Percentiles rank a stretch among this genome's conserved stretches.
Conservation (phyloP, 2,329 filamentous ascomycete species). For the Aspergillus neoniger region DNA sequence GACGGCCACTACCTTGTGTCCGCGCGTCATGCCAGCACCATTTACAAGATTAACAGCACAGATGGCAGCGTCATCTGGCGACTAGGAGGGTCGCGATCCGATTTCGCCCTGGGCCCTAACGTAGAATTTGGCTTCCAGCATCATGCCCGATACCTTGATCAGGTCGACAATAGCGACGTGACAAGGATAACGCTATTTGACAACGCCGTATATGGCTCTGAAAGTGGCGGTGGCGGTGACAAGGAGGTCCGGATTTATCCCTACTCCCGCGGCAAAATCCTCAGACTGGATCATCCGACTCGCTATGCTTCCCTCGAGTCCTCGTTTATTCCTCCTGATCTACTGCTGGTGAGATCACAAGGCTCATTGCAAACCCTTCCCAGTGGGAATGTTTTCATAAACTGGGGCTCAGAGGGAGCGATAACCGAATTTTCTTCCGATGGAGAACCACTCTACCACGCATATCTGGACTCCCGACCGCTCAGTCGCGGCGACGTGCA, state of each 20-base stretch:
- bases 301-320: constrained; percentile 10
- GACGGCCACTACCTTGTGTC: constrained; percentile 33
- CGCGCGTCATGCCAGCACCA: constrained; percentile 27
- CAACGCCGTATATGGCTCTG: constrained; percentile 40
- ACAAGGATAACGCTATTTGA: constrained; percentile 19
- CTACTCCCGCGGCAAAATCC: constrained; percentile 49
- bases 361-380: constrained; percentile 33
- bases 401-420: constrained; percentile 31
- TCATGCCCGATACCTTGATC: constrained; percentile 14
- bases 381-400: constrained; percentile 29
- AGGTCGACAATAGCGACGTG: neutral
- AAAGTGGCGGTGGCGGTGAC: constrained; percentile 30
- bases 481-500: constrained; percentile 26
- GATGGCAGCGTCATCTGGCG: constrained; percentile 32
- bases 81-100: constrained; percentile 26
- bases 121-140: constrained; percentile 41
- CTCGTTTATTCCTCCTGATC: constrained; percentile 21
- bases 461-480: constrained; percentile 32
- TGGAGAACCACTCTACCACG: constrained; percentile 36
- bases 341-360: constrained; percentile 23
- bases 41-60: constrained; percentile 31
- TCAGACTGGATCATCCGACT: constrained; percentile 47
- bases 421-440: constrained; percentile 27
- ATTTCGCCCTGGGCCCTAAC: constrained; percentile 30
- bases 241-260: constrained; percentile 42